Base-by-base conservation (phyloP, 2,329 filamentous ascomycete species). In the Emergomyces pasteurianus region DNA sequence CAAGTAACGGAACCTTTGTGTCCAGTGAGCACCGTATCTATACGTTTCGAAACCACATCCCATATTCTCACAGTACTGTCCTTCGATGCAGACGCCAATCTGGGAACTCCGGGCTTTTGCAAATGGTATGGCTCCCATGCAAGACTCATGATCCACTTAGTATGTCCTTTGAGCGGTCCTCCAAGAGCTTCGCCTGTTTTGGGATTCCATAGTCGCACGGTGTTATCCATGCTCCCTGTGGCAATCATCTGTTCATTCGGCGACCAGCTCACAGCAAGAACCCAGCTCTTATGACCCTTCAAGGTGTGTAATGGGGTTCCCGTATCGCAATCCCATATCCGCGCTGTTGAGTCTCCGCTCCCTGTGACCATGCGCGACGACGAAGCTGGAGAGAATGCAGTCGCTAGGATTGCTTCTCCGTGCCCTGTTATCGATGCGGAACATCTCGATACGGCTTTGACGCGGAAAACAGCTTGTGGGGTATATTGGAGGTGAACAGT, bases 321-420 rank as follows among this genome's bases (percentile, higher is more conserved):
- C 0, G 91, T 96, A 69, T 96, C 90, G 56, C 90, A 92, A 69
- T 99, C 92, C 90, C 90, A 96, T 77, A 97, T 87, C 61, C 92
- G 80, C 0, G 92, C 92, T 1, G 92, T 96, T 67, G 88, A 88
- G 70, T 99, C 94, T 54, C 94, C 94, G 63, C 88, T 90, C 0
- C 92, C 94, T 1, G 90, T 96, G 0, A 91, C 92, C 73, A 96
- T 82, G 62, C 86, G 82, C 12, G 85, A 85, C 31, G 89, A 92
- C 7, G 83, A 85, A 43, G 83, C 82, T 0, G 92, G 92, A 0
- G 89, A 94, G 74, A 96, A 97, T 46, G 92, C 86, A 2, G 89
- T 87, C 36, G 89, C 84, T 26, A 97, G 80, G 67, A 97, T 97
- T 2, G 92, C 86, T 73, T 96, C 89, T 46, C 91, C 92, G 74